phyloP scores from a whole-genome alignment of 306 rosid genomes.

The Glycine tomentella region DNA sequence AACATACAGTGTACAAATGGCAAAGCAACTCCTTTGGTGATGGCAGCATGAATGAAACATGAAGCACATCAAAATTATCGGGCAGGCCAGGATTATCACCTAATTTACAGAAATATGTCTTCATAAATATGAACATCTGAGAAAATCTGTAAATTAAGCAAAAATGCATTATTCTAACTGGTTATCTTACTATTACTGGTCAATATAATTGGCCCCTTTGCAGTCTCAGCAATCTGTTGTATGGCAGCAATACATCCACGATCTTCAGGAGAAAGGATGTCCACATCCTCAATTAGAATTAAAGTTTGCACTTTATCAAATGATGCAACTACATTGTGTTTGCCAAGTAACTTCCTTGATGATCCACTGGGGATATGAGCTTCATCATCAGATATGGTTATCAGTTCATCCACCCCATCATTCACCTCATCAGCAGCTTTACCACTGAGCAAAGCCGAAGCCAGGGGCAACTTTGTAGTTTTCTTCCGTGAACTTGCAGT shows the following conservation, averaged over 20 bases:
- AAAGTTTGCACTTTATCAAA: conserved; percentile 59
- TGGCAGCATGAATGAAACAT: conserved; percentile 68
- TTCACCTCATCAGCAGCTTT: conserved; percentile 48
- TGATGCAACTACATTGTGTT: conserved; percentile 46
- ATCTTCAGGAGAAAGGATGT: conserved; percentile 83
- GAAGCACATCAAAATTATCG: conserved; percentile 64
- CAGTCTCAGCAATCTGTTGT: conserved; percentile 82
- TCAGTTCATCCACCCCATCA: conserved; percentile 58
- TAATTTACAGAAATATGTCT: conserved; percentile 56
- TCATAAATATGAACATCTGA: conserved; percentile 32
- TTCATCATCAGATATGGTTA: conserved; percentile 67
- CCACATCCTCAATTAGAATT: conserved; percentile 90
- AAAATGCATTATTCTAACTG: conserved; percentile 41
- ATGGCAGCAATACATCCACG: conserved; percentile 91
- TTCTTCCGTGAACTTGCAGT: conserved; percentile 48
- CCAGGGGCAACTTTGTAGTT: conserved; percentile 44
- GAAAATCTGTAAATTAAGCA: conserved; percentile 38
- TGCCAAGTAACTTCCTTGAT: conserved; percentile 47
- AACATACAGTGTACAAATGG: conserved; percentile 73
- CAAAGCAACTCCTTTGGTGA: conserved; percentile 69
- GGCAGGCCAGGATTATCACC: conserved; percentile 81
- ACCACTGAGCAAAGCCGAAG: conserved; percentile 47
- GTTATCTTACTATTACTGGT: conserved; percentile 89
- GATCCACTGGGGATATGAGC: conserved; percentile 45
- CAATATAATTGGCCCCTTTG: conserved; percentile 88